These are phyloP conservation scores for Sarocladium kiliense DNA, from an alignment of 2,329 filamentous ascomycete genomes.

Conservation along the genomic window DNA sequence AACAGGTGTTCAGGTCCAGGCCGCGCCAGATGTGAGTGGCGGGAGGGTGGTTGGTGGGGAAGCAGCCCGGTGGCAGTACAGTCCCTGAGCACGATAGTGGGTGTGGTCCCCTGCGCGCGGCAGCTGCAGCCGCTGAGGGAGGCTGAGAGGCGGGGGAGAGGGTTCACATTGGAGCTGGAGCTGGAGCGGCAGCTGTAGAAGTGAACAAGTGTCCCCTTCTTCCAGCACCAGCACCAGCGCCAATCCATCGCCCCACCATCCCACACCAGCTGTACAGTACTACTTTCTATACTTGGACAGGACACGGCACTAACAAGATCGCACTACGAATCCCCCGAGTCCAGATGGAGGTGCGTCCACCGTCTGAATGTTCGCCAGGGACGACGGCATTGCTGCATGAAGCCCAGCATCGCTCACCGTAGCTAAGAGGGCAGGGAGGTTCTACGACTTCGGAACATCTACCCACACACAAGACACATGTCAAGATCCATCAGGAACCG, in stretches of 20 bases:
- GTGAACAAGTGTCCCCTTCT: conserved; percentile 41
- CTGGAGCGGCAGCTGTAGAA: too few relatives aligned
- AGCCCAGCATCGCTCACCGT: too few relatives aligned
- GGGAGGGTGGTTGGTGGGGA: conserved; percentile 5
- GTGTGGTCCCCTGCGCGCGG: conserved; percentile 3
- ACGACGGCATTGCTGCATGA: too few relatives aligned
- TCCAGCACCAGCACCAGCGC: not conserved
- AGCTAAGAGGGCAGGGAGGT: too few relatives aligned
- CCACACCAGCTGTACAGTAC: not conserved
- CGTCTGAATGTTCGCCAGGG: not conserved
- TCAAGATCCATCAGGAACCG: not conserved
- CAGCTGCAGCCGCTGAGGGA: not conserved
- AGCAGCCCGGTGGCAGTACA: not conserved
- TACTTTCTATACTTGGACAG: not conserved
- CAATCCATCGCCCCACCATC: conserved; percentile 12
- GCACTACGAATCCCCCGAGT: conserved; percentile 1
- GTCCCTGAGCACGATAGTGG: not conserved
- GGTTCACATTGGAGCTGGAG: too few relatives aligned
- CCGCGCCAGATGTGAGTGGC: not conserved
- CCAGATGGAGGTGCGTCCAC: not conserved
- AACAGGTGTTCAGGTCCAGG: conserved; percentile 7
- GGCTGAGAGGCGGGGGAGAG: not conserved
- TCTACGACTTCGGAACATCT: too few relatives aligned
- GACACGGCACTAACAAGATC: not conserved
- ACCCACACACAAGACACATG: too few relatives aligned